Conservation (phyloP, 139 green algal species). For the Nannochloris sp. region DNA sequence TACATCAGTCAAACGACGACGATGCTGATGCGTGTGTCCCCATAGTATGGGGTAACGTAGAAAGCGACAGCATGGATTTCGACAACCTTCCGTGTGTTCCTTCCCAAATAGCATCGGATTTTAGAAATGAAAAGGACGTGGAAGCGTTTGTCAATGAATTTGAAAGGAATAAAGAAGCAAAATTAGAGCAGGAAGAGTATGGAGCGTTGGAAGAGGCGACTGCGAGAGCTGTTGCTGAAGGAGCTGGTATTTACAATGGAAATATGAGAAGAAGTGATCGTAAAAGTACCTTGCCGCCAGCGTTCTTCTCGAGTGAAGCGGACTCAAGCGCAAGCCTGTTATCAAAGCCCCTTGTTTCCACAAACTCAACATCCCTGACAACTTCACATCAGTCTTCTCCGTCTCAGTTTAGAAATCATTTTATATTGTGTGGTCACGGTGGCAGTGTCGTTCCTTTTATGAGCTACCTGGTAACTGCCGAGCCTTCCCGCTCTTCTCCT, state of each 20-base stretch:
- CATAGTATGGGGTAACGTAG: conserved; percentile 12
- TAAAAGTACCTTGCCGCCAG: no score
- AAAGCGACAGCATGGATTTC: conserved; percentile 31
- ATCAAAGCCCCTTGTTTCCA: no score
- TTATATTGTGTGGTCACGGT: conserved; percentile 46
- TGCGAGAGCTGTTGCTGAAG: neutral
- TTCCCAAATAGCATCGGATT: conserved; percentile 5
- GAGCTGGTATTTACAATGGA: neutral
- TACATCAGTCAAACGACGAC: no score
- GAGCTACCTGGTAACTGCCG: conserved; percentile 33
- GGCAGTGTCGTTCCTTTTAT: conserved; percentile 43
- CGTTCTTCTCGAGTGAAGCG: no score
- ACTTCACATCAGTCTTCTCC: no score
- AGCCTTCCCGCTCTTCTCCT: neutral
- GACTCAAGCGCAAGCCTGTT: no score
- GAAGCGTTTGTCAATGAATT: conserved; percentile 13
- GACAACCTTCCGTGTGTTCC: conserved; percentile 34
- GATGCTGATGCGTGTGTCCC: conserved; percentile 7
- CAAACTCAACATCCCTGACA: no score
- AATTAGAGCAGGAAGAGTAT: conserved; percentile 13
- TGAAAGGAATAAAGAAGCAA: neutral
- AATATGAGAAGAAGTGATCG: no score
- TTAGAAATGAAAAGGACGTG: conserved; percentile 7
- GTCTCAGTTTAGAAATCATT: conserved; percentile 19
- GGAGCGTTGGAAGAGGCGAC: conserved; percentile 8